Evolutionary conservation across 139 green algal genomes (phyloP).

Genomic region (Chlorella vulgaris): DNA sequence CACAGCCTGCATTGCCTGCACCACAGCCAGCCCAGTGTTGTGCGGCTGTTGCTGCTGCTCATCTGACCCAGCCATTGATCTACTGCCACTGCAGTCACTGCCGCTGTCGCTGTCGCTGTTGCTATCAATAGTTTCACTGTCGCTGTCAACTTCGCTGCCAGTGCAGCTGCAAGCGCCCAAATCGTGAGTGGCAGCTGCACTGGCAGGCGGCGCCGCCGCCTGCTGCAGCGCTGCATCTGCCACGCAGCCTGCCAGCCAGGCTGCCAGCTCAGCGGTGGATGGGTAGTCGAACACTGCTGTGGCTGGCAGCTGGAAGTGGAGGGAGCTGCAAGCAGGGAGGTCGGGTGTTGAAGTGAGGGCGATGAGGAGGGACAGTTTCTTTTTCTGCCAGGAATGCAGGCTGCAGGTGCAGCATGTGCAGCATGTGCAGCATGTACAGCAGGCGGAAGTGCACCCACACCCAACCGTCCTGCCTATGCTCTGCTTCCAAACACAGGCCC

Average conservation of each 20-base stretch:
- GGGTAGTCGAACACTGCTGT: conserved; percentile 68
- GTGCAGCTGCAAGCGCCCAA: background rate
- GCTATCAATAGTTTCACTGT: no score
- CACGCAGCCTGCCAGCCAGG: background rate
- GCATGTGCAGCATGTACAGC: background rate
- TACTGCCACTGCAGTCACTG: background rate
- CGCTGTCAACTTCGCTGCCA: background rate
- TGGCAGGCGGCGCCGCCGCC: background rate
- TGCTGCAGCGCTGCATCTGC: background rate
- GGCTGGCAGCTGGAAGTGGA: conserved; percentile 41
- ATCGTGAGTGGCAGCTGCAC: background rate
- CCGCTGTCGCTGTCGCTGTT: background rate
- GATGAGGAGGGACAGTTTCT: background rate
- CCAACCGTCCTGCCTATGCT: no score
- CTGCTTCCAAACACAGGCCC: no score
- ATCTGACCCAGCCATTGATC: background rate
- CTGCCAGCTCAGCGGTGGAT: background rate
- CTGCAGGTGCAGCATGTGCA: background rate
- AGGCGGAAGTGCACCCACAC: no score
- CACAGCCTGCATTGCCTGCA: background rate
- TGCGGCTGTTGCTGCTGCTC: background rate
- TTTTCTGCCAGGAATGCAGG: background rate
- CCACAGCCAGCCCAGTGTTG: background rate
- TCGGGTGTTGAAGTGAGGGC: background rate
- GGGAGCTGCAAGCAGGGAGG: background rate